phyloP scores from a whole-genome alignment of 257 asterid genomes.

The Solanum sitiens region DNA sequence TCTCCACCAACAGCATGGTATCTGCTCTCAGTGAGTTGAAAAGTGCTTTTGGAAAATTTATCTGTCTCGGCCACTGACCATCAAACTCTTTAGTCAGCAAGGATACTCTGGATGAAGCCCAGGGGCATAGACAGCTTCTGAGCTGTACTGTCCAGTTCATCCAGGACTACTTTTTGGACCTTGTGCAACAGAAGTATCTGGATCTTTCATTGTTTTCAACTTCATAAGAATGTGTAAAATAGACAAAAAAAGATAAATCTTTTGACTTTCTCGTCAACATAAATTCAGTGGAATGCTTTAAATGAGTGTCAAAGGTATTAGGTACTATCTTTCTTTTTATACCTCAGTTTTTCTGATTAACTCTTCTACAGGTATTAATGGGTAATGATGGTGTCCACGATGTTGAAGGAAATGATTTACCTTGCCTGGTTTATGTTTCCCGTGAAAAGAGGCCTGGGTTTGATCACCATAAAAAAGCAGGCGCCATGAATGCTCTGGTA shows the following conservation, averaged over 20 bases:
- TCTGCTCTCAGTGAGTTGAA: neutral
- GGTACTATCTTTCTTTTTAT: neutral
- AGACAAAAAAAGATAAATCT: neutral
- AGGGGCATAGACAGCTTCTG: neutral
- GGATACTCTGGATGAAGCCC: neutral
- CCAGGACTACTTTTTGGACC: neutral
- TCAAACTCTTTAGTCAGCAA: neutral
- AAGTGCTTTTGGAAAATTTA: neutral
- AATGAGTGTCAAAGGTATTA: neutral
- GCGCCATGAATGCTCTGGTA: constrained; percentile 94
- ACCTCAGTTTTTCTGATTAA: neutral
- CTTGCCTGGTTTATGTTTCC: constrained; percentile 71
- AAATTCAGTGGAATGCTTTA: neutral
- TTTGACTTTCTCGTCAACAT: neutral
- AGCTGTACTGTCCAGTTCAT: neutral
- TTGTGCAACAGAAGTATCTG: neutral
- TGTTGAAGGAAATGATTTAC: constrained; percentile 58
- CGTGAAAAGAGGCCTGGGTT: constrained; percentile 96
- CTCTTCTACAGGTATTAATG: constrained; percentile 52
- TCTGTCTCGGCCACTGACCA: neutral
- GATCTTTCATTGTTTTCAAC: neutral
- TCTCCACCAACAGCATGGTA: neutral
- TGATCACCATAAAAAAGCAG: constrained; percentile 91
- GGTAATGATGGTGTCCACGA: constrained; percentile 64
- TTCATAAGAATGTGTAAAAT: neutral